A percentile compares a stretch with the other conserved stretches of the same genome.
Evolutionary conservation across 2,329 filamentous ascomycete species (phyloP).

Genomic region (Fusarium tupiense): DNA sequence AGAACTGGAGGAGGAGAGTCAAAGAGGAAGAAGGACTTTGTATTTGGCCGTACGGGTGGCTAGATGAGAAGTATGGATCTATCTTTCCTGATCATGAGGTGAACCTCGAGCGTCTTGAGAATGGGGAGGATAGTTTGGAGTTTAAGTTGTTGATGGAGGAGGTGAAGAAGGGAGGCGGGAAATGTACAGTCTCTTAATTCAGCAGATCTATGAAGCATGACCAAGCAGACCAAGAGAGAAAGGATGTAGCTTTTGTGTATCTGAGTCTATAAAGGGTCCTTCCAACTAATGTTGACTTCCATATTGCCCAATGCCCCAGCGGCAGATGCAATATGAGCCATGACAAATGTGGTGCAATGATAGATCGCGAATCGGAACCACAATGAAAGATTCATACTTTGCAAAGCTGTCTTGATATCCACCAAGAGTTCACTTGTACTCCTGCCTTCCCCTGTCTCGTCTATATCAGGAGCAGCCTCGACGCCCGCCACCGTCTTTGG

Average conservation of each 20-base stretch:
- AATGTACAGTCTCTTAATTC: background rate
- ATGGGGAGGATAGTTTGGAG: background rate
- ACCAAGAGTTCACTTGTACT: background rate
- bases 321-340: background rate
- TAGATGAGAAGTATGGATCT: background rate
- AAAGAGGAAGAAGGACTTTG: background rate
- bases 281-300: background rate
- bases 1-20: background rate
- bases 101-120: background rate
- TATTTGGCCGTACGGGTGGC: conserved; percentile 5
- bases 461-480: background rate
- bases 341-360: background rate
- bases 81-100: background rate
- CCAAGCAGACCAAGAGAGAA: background rate
- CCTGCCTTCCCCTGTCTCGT: background rate
- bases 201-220: background rate
- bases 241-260: background rate
- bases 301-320: background rate
- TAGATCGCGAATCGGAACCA: background rate
- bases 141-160: background rate
- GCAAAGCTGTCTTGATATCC: background rate
- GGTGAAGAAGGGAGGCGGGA: background rate
- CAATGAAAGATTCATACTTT: background rate
- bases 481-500: background rate
- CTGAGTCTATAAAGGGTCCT: background rate